Base-by-base conservation (phyloP, 441 rosid species). In the Eruca vesicaria region DNA sequence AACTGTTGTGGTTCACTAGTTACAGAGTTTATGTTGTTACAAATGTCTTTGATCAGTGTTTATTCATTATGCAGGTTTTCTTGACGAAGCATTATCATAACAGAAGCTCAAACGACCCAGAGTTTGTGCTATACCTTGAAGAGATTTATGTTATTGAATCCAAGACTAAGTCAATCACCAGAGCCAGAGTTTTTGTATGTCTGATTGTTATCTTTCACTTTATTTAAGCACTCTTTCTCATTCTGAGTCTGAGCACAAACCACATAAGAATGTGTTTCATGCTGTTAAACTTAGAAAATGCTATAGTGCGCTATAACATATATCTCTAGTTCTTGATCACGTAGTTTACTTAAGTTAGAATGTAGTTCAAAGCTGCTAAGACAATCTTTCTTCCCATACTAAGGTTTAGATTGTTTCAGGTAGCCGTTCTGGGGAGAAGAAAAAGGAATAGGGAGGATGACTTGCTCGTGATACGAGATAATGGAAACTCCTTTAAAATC, bases 81-180 rank as follows among this genome's bases (percentile, higher is more conserved):
- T 82, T 94, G 82, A 86, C 92, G 45, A 90, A 90, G 84, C 97
- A 89, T 77, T 94, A 83, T 81, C 88, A 86, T 74, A 94, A 92
- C 66, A 68, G 94, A 72, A 86, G 97, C 76, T 67, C 78, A 73
- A 86, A 83, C 16, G 98, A 94, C 78, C 96, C 90, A 11, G 94
- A 94, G 59, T 94, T 94, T 83, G 88, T 92, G 61, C 86, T 94
- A 61, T 97, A 92, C 70, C 90, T 92, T 85, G 98, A 94, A 82
- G 98, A 94, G 86, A 92, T 94, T 31, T 94, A 94, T 76, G 90
- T 88, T 74, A 89, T 94, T 63, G 98, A 94, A 65, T 90, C 98
- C 18, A 88, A 83, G 82, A 88, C 93, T 20, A 94, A 86, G 87
- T 94, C 98, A 45, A 92, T 94, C 72, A 87, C 93, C 59, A 87